A percentile compares a stretch with the other conserved stretches of the same genome.
Evolutionary conservation across 108 stramenopile genomes (phyloP).

Genomic region (Nannochloropsis salina): DNA sequence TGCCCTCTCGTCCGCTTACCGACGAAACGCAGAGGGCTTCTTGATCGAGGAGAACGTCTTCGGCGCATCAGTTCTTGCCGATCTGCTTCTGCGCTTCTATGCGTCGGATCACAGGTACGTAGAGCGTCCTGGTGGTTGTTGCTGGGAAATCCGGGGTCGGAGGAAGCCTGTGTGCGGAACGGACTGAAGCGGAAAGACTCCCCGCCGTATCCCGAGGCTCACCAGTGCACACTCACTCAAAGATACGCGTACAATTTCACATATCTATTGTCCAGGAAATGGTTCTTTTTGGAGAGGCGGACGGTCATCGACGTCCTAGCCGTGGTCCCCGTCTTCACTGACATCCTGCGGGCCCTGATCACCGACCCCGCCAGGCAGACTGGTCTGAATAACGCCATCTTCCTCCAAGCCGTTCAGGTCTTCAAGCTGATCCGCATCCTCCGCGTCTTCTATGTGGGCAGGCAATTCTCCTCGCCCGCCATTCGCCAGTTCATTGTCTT

Average conservation of each 20-base stretch:
- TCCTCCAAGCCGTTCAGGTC: slow-evolving; percentile 13
- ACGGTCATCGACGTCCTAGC: background rate
- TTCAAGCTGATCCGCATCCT: background rate
- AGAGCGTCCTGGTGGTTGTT: no score
- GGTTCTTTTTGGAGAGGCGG: background rate
- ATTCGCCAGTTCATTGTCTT: background rate
- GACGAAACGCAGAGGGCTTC: background rate
- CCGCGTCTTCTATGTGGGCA: background rate
- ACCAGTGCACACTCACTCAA: no score
- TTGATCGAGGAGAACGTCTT: background rate
- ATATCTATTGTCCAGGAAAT: background rate
- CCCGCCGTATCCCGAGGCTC: no score
- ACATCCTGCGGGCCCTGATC: background rate
- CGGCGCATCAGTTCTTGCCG: background rate
- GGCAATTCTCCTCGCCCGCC: slow-evolving; percentile 10
- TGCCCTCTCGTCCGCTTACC: background rate
- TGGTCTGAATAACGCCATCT: background rate
- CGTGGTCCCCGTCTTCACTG: background rate
- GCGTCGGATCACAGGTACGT: background rate
- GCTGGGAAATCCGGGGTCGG: no score
- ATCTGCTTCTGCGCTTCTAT: slow-evolving; percentile 20
- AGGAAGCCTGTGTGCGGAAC: no score
- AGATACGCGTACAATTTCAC: no score
- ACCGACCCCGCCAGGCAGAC: background rate
- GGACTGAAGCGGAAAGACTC: no score